phyloP scores from a whole-genome alignment of 352 stramenopile species.

The Globisporangium viniferum region DNA sequence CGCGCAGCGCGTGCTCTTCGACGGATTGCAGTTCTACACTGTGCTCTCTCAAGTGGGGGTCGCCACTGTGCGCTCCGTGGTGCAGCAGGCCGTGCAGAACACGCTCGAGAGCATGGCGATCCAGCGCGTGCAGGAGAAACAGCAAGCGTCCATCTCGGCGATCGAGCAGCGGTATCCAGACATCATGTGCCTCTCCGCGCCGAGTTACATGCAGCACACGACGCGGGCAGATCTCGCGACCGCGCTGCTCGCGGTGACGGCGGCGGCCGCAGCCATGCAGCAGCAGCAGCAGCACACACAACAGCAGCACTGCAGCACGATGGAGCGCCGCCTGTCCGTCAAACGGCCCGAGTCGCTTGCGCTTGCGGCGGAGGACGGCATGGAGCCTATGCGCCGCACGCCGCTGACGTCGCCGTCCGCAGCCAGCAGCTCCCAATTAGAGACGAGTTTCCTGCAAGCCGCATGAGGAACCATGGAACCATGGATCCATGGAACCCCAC shows the following conservation, averaged over 20 bases:
- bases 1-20: constrained; percentile 35
- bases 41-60: constrained; percentile 42
- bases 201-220: constrained; percentile 11
- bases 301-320: constrained; percentile 14
- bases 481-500: background rate
- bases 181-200: constrained; percentile 48
- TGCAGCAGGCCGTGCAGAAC: constrained; percentile 41
- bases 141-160: constrained; percentile 48
- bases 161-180: constrained; percentile 65
- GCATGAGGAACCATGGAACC: constrained; percentile 4
- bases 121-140: constrained; percentile 23
- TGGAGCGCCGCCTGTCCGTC: constrained; percentile 13
- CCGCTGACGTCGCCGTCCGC: constrained; percentile 10
- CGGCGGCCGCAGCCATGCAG: constrained; percentile 3
- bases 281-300: background rate
- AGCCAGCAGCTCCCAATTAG: background rate
- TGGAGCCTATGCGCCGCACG: constrained; percentile 9
- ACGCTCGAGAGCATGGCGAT: constrained; percentile 24
- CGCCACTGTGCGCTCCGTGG: constrained; percentile 27
- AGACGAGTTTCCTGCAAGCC: constrained; percentile 15
- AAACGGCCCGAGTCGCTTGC: constrained; percentile 13
- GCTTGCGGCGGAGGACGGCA: constrained; percentile 12
- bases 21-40: constrained; percentile 68
- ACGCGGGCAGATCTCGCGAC: constrained; percentile 17
- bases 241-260: constrained; percentile 11